A percentile compares a stretch with the other conserved stretches of the same genome.
Conservation (phyloP, 2,329 filamentous ascomycete genomes). For the Apiospora kogelbergensis region DNA sequence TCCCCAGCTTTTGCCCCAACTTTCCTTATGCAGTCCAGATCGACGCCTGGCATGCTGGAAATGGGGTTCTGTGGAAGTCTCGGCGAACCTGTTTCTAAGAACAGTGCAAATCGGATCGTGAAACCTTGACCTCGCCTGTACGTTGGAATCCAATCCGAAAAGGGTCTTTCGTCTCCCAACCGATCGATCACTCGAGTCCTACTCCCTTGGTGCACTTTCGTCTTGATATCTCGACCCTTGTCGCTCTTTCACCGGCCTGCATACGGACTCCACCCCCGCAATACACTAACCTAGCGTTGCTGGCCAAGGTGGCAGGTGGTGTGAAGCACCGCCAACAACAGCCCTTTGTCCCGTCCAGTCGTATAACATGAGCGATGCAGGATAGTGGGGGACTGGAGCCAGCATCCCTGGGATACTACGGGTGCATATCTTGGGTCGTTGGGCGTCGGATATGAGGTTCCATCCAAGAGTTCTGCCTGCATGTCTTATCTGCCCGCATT, state of each 20-base stretch:
- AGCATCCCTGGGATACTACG: neutral
- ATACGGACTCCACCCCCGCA: neutral
- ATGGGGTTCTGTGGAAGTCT: neutral
- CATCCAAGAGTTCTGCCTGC: neutral
- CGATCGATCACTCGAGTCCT: neutral
- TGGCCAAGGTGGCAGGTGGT: neutral
- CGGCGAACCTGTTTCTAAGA: too few species aligned
- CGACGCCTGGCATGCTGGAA: neutral
- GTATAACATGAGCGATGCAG: neutral
- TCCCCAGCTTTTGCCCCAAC: neutral
- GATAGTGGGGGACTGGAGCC: neutral
- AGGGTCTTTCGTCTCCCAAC: neutral
- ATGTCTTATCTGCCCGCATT: neutral
- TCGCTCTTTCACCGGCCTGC: neutral
- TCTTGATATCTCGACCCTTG: neutral
- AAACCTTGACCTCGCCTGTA: neutral
- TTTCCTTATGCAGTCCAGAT: neutral
- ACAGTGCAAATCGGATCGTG: too few species aligned
- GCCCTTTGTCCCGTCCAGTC: neutral
- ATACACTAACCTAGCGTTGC: neutral
- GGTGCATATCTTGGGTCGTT: neutral
- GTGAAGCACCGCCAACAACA: neutral
- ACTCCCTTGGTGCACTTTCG: neutral
- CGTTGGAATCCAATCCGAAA: neutral
- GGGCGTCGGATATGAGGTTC: neutral